Base-by-base conservation (phyloP, 495 filamentous ascomycete genomes). In the Platismatia glauca region DNA sequence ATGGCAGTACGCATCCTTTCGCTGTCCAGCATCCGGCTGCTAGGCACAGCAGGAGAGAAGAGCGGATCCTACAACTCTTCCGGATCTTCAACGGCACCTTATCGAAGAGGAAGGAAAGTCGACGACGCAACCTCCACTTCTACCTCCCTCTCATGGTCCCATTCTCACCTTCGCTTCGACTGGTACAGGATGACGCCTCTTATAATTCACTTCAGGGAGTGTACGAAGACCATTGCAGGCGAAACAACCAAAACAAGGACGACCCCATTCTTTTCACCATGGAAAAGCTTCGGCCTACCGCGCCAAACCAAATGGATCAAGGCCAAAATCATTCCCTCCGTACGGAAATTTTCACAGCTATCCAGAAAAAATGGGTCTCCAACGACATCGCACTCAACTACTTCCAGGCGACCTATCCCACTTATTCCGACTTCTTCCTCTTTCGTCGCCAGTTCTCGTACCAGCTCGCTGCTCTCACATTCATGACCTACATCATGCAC, bases 401-500 rank as follows among this genome's bases (percentile, higher is more conserved):
- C 76, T 97, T 96, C 84, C 85, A 91, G 71, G 79, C 83, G 62
- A 89, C 84, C 12, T 96, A 93, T 74, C 89, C 94, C 59, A 89
- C 89, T 52, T 97, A 88, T 71, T 81, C 89, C 31, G 92, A 96
- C 69, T 96, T 97, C 81, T 97, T 92, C 89, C 84, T 97, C 44
- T 99, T 99, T 88, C 86, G 93, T 50, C 85, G 91, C 56, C 91
- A 95, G 61, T 97, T 97, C 74, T 86, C 89, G 35, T 97, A 97
- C 76, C 94, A 97, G 75, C 86, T 96, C 56, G 91, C 94, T n/a
- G 86, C 91, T 3, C 81, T 97, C 60, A 96, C 92, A 16, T 99
- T 97, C 78, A 95, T 99, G 89, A 99, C 95, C 41, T 97, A 96
- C 71, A 87, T 95, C 64, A 89, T 99, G 77, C 90, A 90, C 78